Base-by-base conservation (phyloP, 805 yeast species). In the Lachancea waltii region DNA sequence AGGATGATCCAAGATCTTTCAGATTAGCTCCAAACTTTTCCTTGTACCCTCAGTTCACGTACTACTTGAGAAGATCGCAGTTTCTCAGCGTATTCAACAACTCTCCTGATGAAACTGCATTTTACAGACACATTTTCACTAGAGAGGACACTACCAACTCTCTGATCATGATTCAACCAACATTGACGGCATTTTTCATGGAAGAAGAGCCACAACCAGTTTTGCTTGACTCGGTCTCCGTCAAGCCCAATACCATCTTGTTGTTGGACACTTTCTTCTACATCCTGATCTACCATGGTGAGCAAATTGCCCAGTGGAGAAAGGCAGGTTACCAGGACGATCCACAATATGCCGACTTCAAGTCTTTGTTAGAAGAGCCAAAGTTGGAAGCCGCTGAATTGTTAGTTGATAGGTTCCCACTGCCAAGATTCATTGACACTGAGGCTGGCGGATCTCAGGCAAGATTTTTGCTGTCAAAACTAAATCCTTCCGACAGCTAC, bases 371-470 rank as follows among this genome's bases (percentile, higher is more conserved):
- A 53, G 90, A 85, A 43, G 89, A 81, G 47, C 96, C 98, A 32
- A 80, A 85, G 55, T 73, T 73, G 38, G 99, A 92, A 63, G 97
- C 97, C 16, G 90, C 95, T 5, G 86, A 82, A 51, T 70, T 94
- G 47, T 76, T 92, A 53, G 77, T 83, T 26, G 97, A 92, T 58
- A 76, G 99, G 58, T 90, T 86, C 78, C 99, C 99, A 52, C 72
- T 92, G 56, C 99, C 99, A 33, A 77, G 98, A 65, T 92, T 90
- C 58, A 89, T 92, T 51, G 95, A 90, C 53, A 86, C 96, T 43
- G 97, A 90, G 60, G 97, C 90, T 53, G 97, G 98, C 53, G 97
- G 96, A 40, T 89, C 97, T 11, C 99, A 92, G 67, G 97, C 97
- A 2, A 80, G 99, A 66, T 92, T 92, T 72, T 72, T 92, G 63